Base-by-base conservation (phyloP, 2,329 filamentous ascomycete genomes). In the Amauroascus niger region DNA sequence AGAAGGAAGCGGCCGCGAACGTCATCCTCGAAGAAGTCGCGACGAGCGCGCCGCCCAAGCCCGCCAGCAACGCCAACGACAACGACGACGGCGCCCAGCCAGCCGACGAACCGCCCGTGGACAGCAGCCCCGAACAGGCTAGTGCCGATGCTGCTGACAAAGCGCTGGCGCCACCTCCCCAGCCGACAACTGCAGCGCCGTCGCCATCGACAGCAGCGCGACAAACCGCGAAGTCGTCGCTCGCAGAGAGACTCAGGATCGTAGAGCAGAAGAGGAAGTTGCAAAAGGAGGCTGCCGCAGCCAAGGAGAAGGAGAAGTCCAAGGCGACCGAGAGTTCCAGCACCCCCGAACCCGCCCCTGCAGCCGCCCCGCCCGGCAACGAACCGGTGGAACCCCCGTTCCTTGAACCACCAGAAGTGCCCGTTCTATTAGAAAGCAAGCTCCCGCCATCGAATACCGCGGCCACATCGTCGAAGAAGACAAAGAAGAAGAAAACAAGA, bases 181-280 rank as follows among this genome's bases (percentile, higher is more conserved):
- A 67, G 59, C 64, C 67, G 60, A 71, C 69, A 60, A 66, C 70
- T 41, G 66, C 70, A 55, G 70, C 67, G 52, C 73, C 41, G 9
- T 28, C 55, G 32, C 47, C 62, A 44, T 60, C 71, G 57, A 44
- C 37, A 9, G n/a, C n/a, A n/a, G 61, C 69, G 48, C 74, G 73
- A 61, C 62, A 67, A 55, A 55, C 67, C 20, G 65, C 61, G 46
- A 74, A 72, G 59, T 67, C 71, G 13, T 75, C 71, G 47, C 70
- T 81, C 40, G 72, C 76, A 14, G 79, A 81, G 59, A 75, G 75
- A 59, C 76, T 81, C 66, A 79, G 71, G 58, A 65, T 64, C 22
- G 65, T 76, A 35, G 74, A 76, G 54, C 64, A 68, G 54, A 62
- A 56, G 41, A 68, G 66, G 53, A 73, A 70, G 57, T 65, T 68